These are phyloP conservation scores for Dothidotthia symphoricarpi DNA, from an alignment of 2,329 filamentous ascomycete species.

Conservation along the genomic window DNA sequence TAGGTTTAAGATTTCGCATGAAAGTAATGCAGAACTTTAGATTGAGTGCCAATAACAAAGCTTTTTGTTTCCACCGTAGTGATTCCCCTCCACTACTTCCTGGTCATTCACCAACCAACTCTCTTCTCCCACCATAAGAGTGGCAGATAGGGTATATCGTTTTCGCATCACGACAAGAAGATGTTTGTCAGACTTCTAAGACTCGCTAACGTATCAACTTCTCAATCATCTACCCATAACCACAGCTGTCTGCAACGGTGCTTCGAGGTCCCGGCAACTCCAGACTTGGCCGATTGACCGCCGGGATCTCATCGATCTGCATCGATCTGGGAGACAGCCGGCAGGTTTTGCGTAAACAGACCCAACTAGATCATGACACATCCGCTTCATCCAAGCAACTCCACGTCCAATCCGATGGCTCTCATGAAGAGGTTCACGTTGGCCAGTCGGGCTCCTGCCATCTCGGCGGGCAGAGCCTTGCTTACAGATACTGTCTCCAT, in stretches of 20 bases:
- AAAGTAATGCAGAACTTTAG: too few relatives aligned
- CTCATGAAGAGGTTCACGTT: conserved; percentile 99
- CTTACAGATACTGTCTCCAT: conserved; percentile 90
- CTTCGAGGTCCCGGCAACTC: conserved; percentile 1
- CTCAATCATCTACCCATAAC: too few relatives aligned
- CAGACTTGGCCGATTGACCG: conserved; percentile 1
- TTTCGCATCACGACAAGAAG: too few relatives aligned
- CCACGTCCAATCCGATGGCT: conserved; percentile 96
- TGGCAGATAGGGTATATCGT: too few relatives aligned
- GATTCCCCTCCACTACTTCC: too few relatives aligned
- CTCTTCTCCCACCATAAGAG: too few relatives aligned
- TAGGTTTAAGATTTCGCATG: too few relatives aligned
- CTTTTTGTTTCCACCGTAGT: too few relatives aligned
- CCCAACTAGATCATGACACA: conserved; percentile 1
- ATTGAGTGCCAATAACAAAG: too few relatives aligned
- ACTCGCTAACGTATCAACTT: too few relatives aligned
- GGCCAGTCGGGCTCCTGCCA: conserved; percentile 77
- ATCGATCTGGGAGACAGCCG: neutral
- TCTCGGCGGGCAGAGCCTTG: conserved; percentile 83
- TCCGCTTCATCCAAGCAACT: conserved; percentile 60
- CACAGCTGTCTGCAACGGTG: neutral
- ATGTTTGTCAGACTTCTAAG: too few relatives aligned
- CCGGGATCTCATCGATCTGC: neutral
- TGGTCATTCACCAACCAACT: too few relatives aligned
- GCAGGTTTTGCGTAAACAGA: conserved; percentile 1